A percentile compares a stretch with the other conserved stretches of the same genome.
phyloP scores from a whole-genome alignment of 2,329 filamentous ascomycete species.

The Boeremia lycopersici region DNA sequence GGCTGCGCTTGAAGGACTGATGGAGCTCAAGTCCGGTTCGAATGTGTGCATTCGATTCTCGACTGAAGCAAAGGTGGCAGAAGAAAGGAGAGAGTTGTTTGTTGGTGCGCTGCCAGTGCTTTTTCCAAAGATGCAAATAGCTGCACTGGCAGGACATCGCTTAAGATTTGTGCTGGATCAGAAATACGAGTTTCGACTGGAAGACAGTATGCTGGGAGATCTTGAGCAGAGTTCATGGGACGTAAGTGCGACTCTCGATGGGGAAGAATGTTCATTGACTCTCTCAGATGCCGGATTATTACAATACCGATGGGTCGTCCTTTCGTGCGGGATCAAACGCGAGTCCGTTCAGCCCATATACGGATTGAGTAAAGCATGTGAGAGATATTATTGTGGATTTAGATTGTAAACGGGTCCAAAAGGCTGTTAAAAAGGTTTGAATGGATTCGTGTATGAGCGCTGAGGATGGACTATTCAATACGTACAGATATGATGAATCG shows the following conservation, averaged over 20 bases:
- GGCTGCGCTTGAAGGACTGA: conserved; percentile 21
- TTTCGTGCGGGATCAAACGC: background rate
- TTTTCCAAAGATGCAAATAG: conserved; percentile 12
- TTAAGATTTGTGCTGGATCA: conserved; percentile 25
- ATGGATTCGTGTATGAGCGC: too few species aligned
- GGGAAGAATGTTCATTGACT: background rate
- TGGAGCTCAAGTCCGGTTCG: conserved; percentile 21
- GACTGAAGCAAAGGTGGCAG: conserved; percentile 18
- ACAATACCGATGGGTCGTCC: conserved; percentile 5
- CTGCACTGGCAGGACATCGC: conserved; percentile 12
- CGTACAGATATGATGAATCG: too few species aligned
- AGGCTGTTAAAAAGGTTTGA: too few species aligned
- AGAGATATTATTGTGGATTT: background rate
- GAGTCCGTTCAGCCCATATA: conserved; percentile 12
- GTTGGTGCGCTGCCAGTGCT: conserved; percentile 13
- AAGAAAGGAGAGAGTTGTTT: conserved; percentile 18
- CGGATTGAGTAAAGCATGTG: background rate
- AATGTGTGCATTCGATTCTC: conserved; percentile 21
- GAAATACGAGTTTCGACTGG: conserved; percentile 14
- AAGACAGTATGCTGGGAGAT: background rate
- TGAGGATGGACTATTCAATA: too few species aligned
- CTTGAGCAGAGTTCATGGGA: background rate
- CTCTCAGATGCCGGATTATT: background rate
- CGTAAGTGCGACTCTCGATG: background rate
- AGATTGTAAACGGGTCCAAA: too few species aligned